Conservation (phyloP, 176 grass and related monocot species). For the Aegilops speltoides region DNA sequence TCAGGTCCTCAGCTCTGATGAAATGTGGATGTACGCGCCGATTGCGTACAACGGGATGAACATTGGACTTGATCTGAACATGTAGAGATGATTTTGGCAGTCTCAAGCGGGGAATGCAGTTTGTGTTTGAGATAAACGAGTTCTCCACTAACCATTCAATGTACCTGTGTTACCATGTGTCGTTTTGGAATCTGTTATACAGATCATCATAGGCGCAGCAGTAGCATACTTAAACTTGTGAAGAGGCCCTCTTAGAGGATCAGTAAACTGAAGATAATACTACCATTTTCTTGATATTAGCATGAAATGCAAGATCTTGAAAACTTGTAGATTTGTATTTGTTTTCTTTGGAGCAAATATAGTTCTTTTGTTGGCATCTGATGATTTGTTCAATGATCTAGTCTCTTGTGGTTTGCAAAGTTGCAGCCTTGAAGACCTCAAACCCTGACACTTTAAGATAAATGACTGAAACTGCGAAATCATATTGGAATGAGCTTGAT, state of each 20-base stretch:
- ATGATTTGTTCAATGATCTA: background rate
- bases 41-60: constrained; percentile 83
- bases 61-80: constrained; percentile 65
- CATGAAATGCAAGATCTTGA: background rate
- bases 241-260: constrained; percentile 13
- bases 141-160: constrained; percentile 20
- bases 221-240: background rate
- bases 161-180: background rate
- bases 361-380: background rate
- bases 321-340: background rate
- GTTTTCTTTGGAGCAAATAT: constrained; percentile 10
- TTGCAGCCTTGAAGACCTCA: background rate
- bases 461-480: background rate
- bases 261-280: background rate
- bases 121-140: background rate
- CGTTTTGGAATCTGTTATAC: background rate
- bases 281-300: background rate
- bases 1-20: constrained; percentile 80
- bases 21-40: constrained; percentile 88
- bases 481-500: background rate
- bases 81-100: constrained; percentile 23
- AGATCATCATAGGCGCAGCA: constrained; percentile 1
- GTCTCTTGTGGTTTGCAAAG: background rate
- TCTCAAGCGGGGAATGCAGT: background rate
- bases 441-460: background rate